Evolutionary conservation across 768 basidiomycete species (phyloP), one percentile per base, ranked within the genome.

Genomic region (Boletus rubroflammeus): DNA sequence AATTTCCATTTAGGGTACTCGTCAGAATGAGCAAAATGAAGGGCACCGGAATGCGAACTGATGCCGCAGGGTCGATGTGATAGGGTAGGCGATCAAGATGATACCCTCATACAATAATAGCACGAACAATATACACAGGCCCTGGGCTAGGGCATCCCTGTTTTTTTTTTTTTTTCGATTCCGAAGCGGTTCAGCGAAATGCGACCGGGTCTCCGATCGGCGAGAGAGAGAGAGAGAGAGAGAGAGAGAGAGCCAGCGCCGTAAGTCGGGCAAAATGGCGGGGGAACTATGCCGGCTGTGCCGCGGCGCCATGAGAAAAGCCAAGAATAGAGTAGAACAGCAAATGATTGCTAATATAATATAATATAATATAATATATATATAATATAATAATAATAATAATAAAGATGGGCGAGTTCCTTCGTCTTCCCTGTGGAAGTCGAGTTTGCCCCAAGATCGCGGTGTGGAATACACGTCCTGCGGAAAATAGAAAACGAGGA

Each of bases 81-180:
- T 70, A 72, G 69, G 71, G 71, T 70, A 67, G 62, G 59, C 59
- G 68, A 70, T 70, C 69, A 67, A 68, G 61, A 61, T 70, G 65
- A 62, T 67, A 61, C 59, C 68, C 61, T 57, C 39, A 7, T 28
- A 32, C 58, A 63, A 55, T 57, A 53, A 60, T 59, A 62, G 61
- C 58, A 56, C 52, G 52, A 51, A 54, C 54, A 52, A 55, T 53
- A 49, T 40, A 26, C 59, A 51, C 58, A 47, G 53, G 53, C 47
- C 47, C 51, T 55, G 63, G 62, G 63, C 56, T 56, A 67, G 67
- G 63, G 68, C 39, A 68, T 47, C n/a, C 28, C 40, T 35, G 34
- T 38, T 45, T n/a, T n/a, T n/a, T n/a, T n/a, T n/a, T n/a, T n/a
- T n/a, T n/a, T n/a, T 17, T 45, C 52, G 50, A 61, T 51, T 55